Evolutionary conservation across 2,329 filamentous ascomycete genomes (phyloP).

Genomic region (Torrubiella hemipterigena): DNA sequence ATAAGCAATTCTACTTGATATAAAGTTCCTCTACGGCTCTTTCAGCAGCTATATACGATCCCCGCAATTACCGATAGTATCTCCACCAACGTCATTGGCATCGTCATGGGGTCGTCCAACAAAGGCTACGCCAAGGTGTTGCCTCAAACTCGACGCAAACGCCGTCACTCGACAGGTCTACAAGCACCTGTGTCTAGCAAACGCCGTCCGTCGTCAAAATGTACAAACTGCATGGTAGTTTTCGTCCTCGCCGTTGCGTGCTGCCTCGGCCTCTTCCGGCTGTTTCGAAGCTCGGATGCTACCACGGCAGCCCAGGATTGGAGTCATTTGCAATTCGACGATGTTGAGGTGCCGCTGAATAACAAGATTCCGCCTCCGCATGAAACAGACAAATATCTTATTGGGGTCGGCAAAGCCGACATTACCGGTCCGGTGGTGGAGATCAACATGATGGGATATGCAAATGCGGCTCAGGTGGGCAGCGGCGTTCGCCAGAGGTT

Average conservation of each 20-base stretch:
- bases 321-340: constrained; percentile 4
- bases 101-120: too few relatives aligned
- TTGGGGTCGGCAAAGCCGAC: constrained; percentile 41
- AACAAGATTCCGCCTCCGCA: constrained; percentile 2
- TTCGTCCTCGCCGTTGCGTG: constrained; percentile 3
- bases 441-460: constrained; percentile 84
- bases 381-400: constrained; percentile 23
- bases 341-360: constrained; percentile 1
- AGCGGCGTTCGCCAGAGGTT: constrained; percentile 74
- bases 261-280: constrained; percentile 7
- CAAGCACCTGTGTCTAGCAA: too few relatives aligned
- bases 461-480: constrained; percentile 66
- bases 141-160: neutral
- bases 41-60: too few relatives aligned
- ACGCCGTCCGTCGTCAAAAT: constrained; percentile 3
- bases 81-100: too few relatives aligned
- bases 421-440: constrained; percentile 68
- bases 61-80: too few relatives aligned
- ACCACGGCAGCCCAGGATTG: too few relatives aligned
- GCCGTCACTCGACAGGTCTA: too few relatives aligned
- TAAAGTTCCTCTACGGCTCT: too few relatives aligned
- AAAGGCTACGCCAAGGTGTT: too few relatives aligned
- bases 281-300: constrained; percentile 8
- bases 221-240: constrained; percentile 2
- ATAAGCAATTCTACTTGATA: too few relatives aligned